Percentiles rank a stretch among this genome's conserved stretches.
Conservation (phyloP, 352 stramenopile genomes). For the Phytophthora melonis region DNA sequence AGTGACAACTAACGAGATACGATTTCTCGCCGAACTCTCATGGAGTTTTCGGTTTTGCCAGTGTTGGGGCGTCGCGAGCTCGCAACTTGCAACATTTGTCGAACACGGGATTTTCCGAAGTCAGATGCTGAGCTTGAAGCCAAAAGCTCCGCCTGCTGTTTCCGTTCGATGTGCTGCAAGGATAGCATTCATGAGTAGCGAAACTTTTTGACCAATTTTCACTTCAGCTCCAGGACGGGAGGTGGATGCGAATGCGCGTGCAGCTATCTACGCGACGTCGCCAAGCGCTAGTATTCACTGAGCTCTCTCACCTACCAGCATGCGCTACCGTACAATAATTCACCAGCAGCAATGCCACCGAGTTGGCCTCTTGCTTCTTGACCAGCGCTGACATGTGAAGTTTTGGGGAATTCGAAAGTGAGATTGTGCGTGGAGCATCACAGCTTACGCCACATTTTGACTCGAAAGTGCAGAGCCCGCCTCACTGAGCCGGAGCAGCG, state of each 20-base stretch:
- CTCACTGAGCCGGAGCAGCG: slow-evolving; percentile 7
- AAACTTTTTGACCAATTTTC: neutral
- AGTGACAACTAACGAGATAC: neutral
- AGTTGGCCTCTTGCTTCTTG: neutral
- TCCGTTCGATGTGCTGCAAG: neutral
- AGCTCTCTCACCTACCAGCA: neutral
- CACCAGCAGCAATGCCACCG: no score
- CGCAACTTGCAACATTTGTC: neutral
- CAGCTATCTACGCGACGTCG: no score
- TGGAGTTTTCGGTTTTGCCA: neutral
- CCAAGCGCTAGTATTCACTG: neutral
- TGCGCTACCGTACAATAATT: no score
- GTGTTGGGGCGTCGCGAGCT: neutral
- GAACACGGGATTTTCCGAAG: neutral
- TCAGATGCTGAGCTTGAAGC: neutral
- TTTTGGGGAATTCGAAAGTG: neutral
- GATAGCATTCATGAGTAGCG: neutral
- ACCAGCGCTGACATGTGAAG: neutral
- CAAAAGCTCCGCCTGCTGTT: neutral
- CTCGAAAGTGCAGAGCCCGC: slow-evolving; percentile 3
- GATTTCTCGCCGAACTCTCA: neutral
- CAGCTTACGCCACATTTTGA: neutral
- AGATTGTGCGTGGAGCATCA: slow-evolving; percentile 6
- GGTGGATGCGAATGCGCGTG: no score
- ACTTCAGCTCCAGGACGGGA: neutral